phyloP scores from a whole-genome alignment of 805 yeast species.

The Candida dajiaensis region DNA sequence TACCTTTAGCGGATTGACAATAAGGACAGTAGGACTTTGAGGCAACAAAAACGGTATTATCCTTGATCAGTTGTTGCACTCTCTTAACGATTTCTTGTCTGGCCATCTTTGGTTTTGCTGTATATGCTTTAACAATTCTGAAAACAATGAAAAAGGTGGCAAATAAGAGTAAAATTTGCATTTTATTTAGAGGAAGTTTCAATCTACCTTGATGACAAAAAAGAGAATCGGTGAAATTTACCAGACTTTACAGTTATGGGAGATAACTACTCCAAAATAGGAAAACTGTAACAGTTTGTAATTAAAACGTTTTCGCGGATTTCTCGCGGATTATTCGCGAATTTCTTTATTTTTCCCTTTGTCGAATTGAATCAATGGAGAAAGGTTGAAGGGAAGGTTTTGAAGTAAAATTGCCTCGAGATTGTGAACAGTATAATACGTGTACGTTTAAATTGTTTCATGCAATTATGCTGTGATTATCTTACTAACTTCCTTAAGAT shows the following conservation, averaged over 20 bases:
- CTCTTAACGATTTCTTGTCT: constrained; percentile 50
- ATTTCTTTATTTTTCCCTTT: too few relatives aligned
- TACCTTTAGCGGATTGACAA: constrained; percentile 41
- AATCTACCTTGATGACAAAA: neutral
- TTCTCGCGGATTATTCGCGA: too few relatives aligned
- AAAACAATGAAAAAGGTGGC: neutral
- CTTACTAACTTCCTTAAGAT: neutral
- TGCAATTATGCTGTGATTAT: neutral
- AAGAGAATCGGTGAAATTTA: neutral
- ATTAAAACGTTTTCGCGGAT: neutral
- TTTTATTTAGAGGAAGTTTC: neutral
- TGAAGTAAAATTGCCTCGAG: too few relatives aligned
- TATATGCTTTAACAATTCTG: neutral
- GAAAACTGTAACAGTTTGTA: too few relatives aligned
- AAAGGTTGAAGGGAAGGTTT: neutral
- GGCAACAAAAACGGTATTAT: constrained; percentile 71
- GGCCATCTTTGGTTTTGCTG: constrained; percentile 35
- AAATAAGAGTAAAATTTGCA: neutral
- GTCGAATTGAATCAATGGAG: neutral
- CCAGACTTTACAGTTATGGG: neutral
- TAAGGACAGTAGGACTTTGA: constrained; percentile 74
- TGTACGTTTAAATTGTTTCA: neutral
- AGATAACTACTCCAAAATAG: too few relatives aligned
- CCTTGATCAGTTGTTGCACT: constrained; percentile 59
- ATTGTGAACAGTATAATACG: constrained; percentile 1